Base-by-base conservation (phyloP, 208 protist species). In the Leishmania mexicana region DNA sequence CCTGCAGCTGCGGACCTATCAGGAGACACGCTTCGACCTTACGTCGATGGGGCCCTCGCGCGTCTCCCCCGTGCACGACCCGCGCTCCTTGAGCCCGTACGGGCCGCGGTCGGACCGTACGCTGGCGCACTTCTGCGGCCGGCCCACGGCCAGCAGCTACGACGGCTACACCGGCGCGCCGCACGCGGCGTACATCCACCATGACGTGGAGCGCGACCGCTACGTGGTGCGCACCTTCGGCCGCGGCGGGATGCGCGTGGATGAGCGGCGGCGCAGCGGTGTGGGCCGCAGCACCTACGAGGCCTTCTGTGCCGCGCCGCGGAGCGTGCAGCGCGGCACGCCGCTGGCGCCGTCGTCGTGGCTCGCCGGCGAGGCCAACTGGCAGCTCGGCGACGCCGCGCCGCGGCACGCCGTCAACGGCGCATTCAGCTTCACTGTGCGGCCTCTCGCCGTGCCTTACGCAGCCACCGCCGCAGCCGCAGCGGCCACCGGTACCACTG, bases 161-260 rank as follows among this genome's bases (percentile, higher is more conserved):
- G 79, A 83, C 79, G 79, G 79, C 62, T 78, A 74, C 79, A 57
- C 62, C 47, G 73, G 79, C 7, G 73, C 73, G 6, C 31, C 79
- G 54, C 79, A 83, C 51, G 79, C 79, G 15, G 73, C 73, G 40
- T 83, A 83, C 51, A 74, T 78, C 21, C 79, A 83, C 62, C 79
- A 83, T 62, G 79, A 83, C 79, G 49, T 64, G 79, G 73, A 83
- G 58, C 79, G 45, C 79, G 73, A 83, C 79, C 73, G 79, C 79
- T 83, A 74, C 79, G 73, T 83, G 58, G 79, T 78, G 79, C 79
- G 79, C 79, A 74, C 73, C 31, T 83, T 83, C 72, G 79, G 79
- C 73, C 79, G 73, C 40, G 79, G 79, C 57, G 73, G 79, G 62
- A 78, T 65, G 58, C 79, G 79, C 31, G 79, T 83, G 49, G 79